phyloP scores from a whole-genome alignment of 495 filamentous ascomycete species.

The Penicillium bovifimosum region DNA sequence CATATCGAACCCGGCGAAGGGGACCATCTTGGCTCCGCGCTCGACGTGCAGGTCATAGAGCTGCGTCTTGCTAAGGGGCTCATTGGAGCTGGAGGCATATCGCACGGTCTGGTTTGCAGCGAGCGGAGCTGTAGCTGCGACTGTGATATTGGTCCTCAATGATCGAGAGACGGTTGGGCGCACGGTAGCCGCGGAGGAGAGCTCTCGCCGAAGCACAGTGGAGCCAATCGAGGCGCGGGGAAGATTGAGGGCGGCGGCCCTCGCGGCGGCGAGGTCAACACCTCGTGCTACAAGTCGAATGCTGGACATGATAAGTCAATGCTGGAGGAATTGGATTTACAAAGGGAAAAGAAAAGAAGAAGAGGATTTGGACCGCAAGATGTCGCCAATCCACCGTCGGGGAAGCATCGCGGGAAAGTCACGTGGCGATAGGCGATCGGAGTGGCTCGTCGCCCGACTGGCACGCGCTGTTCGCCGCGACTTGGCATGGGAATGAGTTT shows the following conservation, averaged over 20 bases:
- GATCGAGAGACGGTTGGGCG: slow-evolving; percentile 18
- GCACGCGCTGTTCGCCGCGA: background rate
- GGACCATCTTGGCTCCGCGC: slow-evolving; percentile 88
- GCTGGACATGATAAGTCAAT: slow-evolving; percentile 31
- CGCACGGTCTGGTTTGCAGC: slow-evolving; percentile 27
- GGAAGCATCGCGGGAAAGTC: slow-evolving; percentile 38
- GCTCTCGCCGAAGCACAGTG: slow-evolving; percentile 29
- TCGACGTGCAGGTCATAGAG: slow-evolving; percentile 78
- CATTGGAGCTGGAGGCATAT: slow-evolving; percentile 57
- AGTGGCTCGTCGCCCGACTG: slow-evolving; percentile 16
- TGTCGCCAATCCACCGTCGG: slow-evolving; percentile 22
- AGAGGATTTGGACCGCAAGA: slow-evolving; percentile 10
- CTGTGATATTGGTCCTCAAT: slow-evolving; percentile 13
- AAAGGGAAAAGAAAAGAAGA: slow-evolving; percentile 15
- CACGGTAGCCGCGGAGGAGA: slow-evolving; percentile 30
- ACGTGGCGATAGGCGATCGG: slow-evolving; percentile 37
- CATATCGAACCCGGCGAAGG: slow-evolving; percentile 93
- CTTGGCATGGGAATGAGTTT: background rate
- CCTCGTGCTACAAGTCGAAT: slow-evolving; percentile 31
- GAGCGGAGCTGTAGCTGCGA: slow-evolving; percentile 13
- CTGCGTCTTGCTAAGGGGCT: slow-evolving; percentile 59
- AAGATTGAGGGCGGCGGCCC: slow-evolving; percentile 21
- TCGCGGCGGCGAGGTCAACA: slow-evolving; percentile 29
- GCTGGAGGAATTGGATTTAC: slow-evolving; percentile 18
- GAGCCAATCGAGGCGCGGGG: slow-evolving; percentile 39